Evolutionary conservation across 306 rosid genomes (phyloP), one percentile per base, ranked within the genome.

Genomic region (Inga oerstediana): DNA sequence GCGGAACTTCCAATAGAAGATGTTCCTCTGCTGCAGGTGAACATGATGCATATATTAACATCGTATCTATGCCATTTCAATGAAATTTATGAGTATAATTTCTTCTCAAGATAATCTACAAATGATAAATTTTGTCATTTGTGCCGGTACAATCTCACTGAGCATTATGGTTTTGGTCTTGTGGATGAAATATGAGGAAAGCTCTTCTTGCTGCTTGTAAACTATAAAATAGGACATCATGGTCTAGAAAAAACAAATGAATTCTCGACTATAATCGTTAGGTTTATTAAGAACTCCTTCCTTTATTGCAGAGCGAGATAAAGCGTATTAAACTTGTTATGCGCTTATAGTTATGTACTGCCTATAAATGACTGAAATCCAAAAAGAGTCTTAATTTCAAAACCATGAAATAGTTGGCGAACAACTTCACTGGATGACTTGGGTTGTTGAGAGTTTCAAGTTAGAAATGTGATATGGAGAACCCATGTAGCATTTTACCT

Each of bases 1-100:
- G 99, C 99, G 81, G 99, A 96, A 84, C 99, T 94, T 84, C 99
- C 98, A 77, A 94, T 96, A 51, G 99, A 96, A 88, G 99, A 96
- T 17, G 98, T 96, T 87, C 98, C 99, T 83, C 79, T 93, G 61
- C 78, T 96, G 92, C 99, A 96, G 98, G 99, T 93, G 14, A 84
- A 77, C 77, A 58, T 59, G 58, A 77, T 54, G 44, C 49, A 77
- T n/a, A 37, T 3, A 19, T 16, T 35, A 75, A 49, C 81, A 52
- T 58, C 81, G 67, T 35, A 68, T 79, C 52, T 65, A 30, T 73
- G 67, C 24, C 72, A 67, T 24, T 81, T 72, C 35, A 35, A 74
- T 65, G n/a, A 81, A 45, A 35, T 66, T 79, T 43, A 73, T 56
- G 52, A 41, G 45, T 66, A 34, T 69, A 16, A 52, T 39, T 19